Evolutionary conservation across 768 basidiomycete species (phyloP), one percentile per base, ranked within the genome.

Genomic region (Pleurotus djamor): DNA sequence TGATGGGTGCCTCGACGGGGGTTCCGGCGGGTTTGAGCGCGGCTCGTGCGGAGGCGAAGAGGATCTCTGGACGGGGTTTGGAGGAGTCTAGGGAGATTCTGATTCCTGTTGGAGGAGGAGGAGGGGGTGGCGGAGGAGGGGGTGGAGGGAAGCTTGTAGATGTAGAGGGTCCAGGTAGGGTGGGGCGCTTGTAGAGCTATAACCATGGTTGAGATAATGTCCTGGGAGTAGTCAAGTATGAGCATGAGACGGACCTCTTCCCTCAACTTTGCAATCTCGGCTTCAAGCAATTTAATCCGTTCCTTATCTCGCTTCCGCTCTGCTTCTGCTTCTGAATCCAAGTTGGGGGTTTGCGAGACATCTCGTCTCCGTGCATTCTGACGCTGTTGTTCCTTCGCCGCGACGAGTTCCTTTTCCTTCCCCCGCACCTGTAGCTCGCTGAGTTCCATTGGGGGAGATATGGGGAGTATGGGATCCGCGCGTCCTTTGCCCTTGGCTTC

Each of bases 1-100:
- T 89, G 57, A 91, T 91, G 0, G 89, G 86, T 0, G 83, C 84
- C 68, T 91, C 89, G 14, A 80, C 73, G 0, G 89, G 89, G 1
- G 74, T 66, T 1, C 74, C 77, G 4, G 80, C 79, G 32, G 78
- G 83, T 52, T 86, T 87, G 17, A 92, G 76, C 12, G 83, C 76
- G n/a, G 91, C 87, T 2, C 91, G 86, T 3, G 83, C 85, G 21
- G 79, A 74, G 3, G 79, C 73, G 58, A 90, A 87, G 44, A 86
- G 77, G 62, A 37, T 74, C 58, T 57, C 66, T 61, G 65, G 66
- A 65, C 60, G 76, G 59, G 66, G 57, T 7, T 64, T 51, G 44
- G 63, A 59, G 13, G 75, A 65, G 64, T 48, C 60, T 10, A 57
- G 2, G 47, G 70, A 67, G 6, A 73, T 72, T 0, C 83, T 80